phyloP scores from a whole-genome alignment of 306 rosid species.

The Hippophae gyantsensis region DNA sequence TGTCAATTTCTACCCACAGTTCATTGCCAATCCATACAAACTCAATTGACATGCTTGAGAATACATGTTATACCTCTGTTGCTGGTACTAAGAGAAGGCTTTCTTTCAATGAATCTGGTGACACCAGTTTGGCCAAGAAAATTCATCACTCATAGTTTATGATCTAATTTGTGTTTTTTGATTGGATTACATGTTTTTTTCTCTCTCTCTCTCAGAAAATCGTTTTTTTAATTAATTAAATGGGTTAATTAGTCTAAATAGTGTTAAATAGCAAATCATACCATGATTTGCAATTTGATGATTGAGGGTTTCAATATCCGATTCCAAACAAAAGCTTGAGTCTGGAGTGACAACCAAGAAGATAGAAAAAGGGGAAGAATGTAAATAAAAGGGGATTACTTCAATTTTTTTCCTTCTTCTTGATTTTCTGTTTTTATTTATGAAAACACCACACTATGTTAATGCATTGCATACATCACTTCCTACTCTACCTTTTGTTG shows the following conservation, averaged over 20 bases:
- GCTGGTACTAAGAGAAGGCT: constrained; percentile 71
- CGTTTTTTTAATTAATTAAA: constrained; percentile 28
- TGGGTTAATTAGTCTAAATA: constrained; percentile 40
- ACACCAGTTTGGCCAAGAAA: constrained; percentile 33
- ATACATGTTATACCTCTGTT: constrained; percentile 26
- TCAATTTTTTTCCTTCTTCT: constrained; percentile 18
- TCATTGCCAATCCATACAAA: constrained; percentile 29
- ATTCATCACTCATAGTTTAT: constrained; percentile 31
- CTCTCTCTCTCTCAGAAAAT: constrained; percentile 12
- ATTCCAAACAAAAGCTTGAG: constrained; percentile 38
- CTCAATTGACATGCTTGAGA: constrained; percentile 40
- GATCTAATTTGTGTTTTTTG: constrained; percentile 36
- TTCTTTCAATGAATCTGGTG: constrained; percentile 38
- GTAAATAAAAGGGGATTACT: constrained; percentile 38
- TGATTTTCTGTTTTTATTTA: constrained; percentile 16
- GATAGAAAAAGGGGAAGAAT: constrained; percentile 37
- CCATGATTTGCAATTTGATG: constrained; percentile 49
- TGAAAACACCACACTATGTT: no score
- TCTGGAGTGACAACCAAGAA: constrained; percentile 37
- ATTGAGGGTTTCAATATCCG: constrained; percentile 59
- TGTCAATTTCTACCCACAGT: constrained; percentile 17
- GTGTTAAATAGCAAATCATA: constrained; percentile 35
- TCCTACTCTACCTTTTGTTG: constrained; percentile 46
- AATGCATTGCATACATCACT: constrained; percentile 15
- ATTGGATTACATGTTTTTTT: constrained; percentile 39